Percentiles rank a stretch among this genome's conserved stretches.
phyloP scores from a whole-genome alignment of 1,284 basidiomycete genomes.

The Cutaneotrichosporon sp. region DNA sequence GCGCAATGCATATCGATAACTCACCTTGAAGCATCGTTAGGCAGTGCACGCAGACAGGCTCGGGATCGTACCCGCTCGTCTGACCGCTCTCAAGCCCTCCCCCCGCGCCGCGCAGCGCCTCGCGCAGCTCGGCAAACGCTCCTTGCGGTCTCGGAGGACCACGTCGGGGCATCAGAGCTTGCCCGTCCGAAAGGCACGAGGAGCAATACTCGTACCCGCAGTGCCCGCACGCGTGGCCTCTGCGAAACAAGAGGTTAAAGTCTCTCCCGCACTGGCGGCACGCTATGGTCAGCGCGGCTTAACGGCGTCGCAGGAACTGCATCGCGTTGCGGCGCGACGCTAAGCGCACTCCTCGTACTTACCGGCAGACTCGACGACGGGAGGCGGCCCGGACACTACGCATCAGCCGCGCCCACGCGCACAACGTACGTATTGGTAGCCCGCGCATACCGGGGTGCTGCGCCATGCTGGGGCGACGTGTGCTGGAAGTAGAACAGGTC shows the following conservation, averaged over 20 bases:
- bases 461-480: not conserved
- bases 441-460: conserved; percentile 14
- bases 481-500: not conserved
- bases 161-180: conserved; percentile 45
- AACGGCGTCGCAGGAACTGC: too few species aligned
- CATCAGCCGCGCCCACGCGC: not conserved
- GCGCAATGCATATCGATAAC: conserved; percentile 6
- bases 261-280: conserved; percentile 44
- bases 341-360: too few species aligned
- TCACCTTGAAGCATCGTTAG: conserved; percentile 44
- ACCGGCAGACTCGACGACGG: conserved; percentile 40
- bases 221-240: conserved; percentile 41
- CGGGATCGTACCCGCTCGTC: conserved; percentile 40
- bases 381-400: conserved; percentile 47
- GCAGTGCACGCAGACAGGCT: conserved; percentile 42
- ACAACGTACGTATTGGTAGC: conserved; percentile 37
- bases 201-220: conserved; percentile 48
- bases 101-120: conserved; percentile 22
- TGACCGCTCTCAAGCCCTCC: conserved; percentile 7
- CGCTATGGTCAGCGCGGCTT: conserved; percentile 24
- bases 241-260: conserved; percentile 43
- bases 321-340: too few species aligned
- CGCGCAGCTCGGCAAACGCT: conserved; percentile 23
- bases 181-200: conserved; percentile 38
- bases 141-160: conserved; percentile 7